Evolutionary conservation across 768 basidiomycete genomes (phyloP).

Genomic region (Infundibulicybe gibba): DNA sequence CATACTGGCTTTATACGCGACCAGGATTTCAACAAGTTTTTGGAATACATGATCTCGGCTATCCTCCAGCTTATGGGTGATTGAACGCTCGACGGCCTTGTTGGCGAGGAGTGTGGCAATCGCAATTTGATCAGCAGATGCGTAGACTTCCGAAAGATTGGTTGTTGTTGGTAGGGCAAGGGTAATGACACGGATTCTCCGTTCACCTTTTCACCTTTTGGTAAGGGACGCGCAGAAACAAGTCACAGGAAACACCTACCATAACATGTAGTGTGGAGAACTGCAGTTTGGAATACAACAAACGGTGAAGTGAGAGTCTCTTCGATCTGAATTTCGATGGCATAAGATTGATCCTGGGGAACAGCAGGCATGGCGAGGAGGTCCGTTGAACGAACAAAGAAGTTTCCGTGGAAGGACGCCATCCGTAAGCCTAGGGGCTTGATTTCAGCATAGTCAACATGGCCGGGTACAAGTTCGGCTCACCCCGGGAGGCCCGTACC

Average conservation of each 20-base stretch:
- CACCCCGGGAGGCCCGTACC: conserved; percentile 94
- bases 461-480: conserved; percentile 3
- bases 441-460: conserved; percentile 1
- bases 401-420: conserved; percentile 98
- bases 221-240: neutral
- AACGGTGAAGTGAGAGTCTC: conserved; percentile 88
- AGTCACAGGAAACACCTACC: conserved; percentile 38
- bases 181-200: conserved; percentile 89
- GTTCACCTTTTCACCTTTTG: conserved; percentile 47
- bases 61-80: conserved; percentile 86
- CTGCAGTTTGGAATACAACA: conserved; percentile 92
- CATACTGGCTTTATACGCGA: conserved; percentile 94
- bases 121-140: conserved; percentile 86
- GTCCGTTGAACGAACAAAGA: conserved; percentile 97
- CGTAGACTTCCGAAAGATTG: conserved; percentile 86
- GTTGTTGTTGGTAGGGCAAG: conserved; percentile 84
- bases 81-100: conserved; percentile 88
- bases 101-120: conserved; percentile 82
- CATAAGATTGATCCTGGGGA: conserved; percentile 94
- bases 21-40: conserved; percentile 79
- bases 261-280: conserved; percentile 91
- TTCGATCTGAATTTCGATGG: conserved; percentile 94
- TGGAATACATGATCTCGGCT: conserved; percentile 82
- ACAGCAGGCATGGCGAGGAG: conserved; percentile 94
- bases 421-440: conserved; percentile 74